Evolutionary conservation across 768 basidiomycete species (phyloP), one percentile per base, ranked within the genome.

Genomic region (Chalciporus sphaerocephalus): DNA sequence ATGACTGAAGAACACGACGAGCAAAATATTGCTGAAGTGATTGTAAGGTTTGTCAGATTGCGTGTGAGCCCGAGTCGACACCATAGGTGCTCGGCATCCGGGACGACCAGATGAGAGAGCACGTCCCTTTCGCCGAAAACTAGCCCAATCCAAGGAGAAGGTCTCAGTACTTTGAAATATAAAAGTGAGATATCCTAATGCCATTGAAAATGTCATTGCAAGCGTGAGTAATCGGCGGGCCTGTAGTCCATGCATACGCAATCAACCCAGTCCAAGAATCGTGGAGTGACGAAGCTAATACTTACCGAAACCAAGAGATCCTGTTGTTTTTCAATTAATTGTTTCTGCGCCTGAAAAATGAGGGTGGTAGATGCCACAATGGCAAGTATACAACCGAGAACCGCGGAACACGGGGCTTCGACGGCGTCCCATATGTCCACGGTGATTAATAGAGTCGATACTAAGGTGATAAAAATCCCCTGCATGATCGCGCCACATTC

Each of bases 1-100:
- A 45, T 77, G 75, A 38, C 74, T 76, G 46, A 77, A 77, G 60
- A 77, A 78, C 8, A 76, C 73, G 38, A 77, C 54, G 25, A 78
- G 56, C 10, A 77, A 57, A 12, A 77, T 49, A 36, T 74, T 56
- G 47, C 66, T 65, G 50, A 78, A 78, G 9, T 57, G 55, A 24
- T 62, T 60, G 40, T 69, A 73, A 34, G 56, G 54, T 24, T 55
- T 46, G 17, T 50, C 55, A 21, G 51, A 48, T 38, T 42, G 51
- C 21, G 43, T 30, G 27, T 54, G 56, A 18, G 52, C 51, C 7
- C 39, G 46, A 27, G 61, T 39, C 23, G 59, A 57, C 21, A 62
- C 9, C 40, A 50, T 52, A 58, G 66, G 38, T 6, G 35, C 38
- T 23, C 42, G 42, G 37, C 51, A 58, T 25, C 43, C 40, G 23